Evolutionary conservation across 306 rosid genomes (phyloP).

Genomic region (Lupinus albus): DNA sequence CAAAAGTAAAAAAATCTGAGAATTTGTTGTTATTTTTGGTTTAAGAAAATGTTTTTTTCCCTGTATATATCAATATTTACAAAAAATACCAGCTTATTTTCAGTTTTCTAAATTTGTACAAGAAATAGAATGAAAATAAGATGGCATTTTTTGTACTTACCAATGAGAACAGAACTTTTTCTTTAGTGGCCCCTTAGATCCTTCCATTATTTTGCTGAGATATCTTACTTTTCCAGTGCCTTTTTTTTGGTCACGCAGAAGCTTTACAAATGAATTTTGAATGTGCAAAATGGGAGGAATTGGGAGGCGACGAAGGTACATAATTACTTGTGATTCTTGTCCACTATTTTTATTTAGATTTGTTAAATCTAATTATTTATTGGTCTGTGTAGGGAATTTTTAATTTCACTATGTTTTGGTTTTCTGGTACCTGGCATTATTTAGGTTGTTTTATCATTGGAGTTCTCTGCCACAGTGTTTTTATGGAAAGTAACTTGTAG

Average conservation of each 20-base stretch:
- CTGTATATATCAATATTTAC: too few relatives aligned
- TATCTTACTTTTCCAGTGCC: constrained; percentile 29
- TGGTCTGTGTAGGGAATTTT: constrained; percentile 13
- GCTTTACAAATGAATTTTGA: constrained; percentile 79
- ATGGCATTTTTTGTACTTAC: background rate
- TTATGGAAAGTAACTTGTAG: background rate
- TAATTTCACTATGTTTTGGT: constrained; percentile 23
- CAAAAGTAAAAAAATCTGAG: background rate
- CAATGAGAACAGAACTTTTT: background rate
- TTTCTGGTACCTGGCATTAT: constrained; percentile 24
- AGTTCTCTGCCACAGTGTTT: constrained; percentile 23
- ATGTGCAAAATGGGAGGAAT: constrained; percentile 51
- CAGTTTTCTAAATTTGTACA: background rate
- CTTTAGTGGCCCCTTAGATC: background rate
- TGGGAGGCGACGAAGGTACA: constrained; percentile 67
- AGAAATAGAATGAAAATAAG: background rate
- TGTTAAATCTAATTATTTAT: background rate
- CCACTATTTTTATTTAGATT: background rate
- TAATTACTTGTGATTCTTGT: constrained; percentile 22
- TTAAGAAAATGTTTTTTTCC: too few relatives aligned
- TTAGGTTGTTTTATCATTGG: constrained; percentile 29
- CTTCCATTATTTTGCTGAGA: background rate
- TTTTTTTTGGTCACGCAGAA: constrained; percentile 59
- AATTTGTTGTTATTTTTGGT: constrained; percentile 11
- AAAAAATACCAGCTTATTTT: too few relatives aligned